Evolutionary conservation across 2,329 filamentous ascomycete genomes (phyloP), one percentile per base, ranked within the genome.

Genomic region (Alternaria sp.): DNA sequence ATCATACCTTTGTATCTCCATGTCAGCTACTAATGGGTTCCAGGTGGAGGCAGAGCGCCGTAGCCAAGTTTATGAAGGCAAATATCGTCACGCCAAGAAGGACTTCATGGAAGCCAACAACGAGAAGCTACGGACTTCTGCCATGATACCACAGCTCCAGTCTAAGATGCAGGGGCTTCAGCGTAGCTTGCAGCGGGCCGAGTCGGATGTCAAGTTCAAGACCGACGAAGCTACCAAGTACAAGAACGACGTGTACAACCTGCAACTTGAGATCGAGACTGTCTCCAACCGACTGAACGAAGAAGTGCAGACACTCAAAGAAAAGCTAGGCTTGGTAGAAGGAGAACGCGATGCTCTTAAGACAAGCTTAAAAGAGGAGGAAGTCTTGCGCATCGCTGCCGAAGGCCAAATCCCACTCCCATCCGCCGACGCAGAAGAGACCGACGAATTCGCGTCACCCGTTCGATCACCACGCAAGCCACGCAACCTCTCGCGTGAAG

Each of bases 271-370:
- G 58, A 80, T 92, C 12, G 85, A 88, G 60, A 82, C 85, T 44
- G 88, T 92, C 73, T 89, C 57, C 86, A 88, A 54, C 84, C 86
- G 41, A 77, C 89, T 52, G 86, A 91, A 59, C 65, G 89, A 92
- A 72, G 87, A 92, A 74, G 81, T 93, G 2, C 83, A 88, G 25
- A 85, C 88, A 62, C 83, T 90, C 18, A 82, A 86, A 49, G 88
- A 90, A 65, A 85, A 84, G 48, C 82, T 91, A 67, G 87, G 85
- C 74, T 79, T 90, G 32, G 83, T 91, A 16, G 90, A 93, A 73
- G 87, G 91, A 72, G 91, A 94, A 78, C 89, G 90, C 8, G 90
- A 93, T 74, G 87, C 90, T 3, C 86, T 92, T 72, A 92, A 90
- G 80, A 89, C 86, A 3, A 88, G 89, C 52, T 86, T 91, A 32